These are phyloP conservation scores for Rhododendron ovatum DNA, from an alignment of 148 eudicot species.

Conservation along the genomic window DNA sequence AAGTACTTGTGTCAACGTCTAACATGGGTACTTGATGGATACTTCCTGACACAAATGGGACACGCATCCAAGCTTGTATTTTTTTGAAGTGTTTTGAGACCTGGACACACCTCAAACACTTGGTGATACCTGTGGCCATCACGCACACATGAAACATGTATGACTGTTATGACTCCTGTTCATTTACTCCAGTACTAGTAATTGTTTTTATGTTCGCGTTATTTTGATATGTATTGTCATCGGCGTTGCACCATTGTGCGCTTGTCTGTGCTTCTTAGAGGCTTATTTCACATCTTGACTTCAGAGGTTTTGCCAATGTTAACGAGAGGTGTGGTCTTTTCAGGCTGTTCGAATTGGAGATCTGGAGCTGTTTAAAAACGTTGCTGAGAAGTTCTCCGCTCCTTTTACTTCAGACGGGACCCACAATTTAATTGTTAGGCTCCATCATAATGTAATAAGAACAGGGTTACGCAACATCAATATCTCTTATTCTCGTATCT, in stretches of 20 bases:
- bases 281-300: background rate
- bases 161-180: background rate
- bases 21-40: background rate
- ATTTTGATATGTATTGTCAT: background rate
- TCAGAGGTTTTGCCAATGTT: background rate
- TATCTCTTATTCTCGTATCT: slow-evolving; percentile 88
- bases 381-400: slow-evolving; percentile 68
- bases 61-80: background rate
- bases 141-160: background rate
- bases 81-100: too few relatives aligned
- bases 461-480: slow-evolving; percentile 87
- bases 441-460: slow-evolving; percentile 85
- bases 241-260: background rate
- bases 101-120: too few relatives aligned
- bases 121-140: too few relatives aligned
- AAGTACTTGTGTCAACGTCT: background rate
- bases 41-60: background rate
- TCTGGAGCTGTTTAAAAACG: slow-evolving; percentile 66
- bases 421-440: slow-evolving; percentile 78
- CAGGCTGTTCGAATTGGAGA: slow-evolving; percentile 97
- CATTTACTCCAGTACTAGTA: background rate
- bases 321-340: background rate
- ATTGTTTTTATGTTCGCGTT: too few relatives aligned
- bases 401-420: slow-evolving; percentile 72
- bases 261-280: background rate